phyloP scores from a whole-genome alignment of 129 eudicot genomes.

The Daucus carota region DNA sequence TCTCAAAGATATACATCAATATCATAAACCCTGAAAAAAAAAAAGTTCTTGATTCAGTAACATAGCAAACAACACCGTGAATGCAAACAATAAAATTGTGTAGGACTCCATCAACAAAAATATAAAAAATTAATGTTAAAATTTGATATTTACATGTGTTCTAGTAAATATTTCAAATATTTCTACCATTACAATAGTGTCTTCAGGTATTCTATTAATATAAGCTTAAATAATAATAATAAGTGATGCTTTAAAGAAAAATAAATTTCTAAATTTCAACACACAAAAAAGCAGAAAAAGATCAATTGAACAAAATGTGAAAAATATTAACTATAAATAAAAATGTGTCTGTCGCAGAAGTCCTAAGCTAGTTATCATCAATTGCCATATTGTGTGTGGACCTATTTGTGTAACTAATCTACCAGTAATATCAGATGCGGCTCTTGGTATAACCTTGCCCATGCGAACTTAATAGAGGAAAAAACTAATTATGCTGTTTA shows the following conservation, averaged over 20 bases:
- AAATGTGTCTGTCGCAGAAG: too few relatives aligned
- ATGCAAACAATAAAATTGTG: neutral
- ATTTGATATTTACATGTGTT: neutral
- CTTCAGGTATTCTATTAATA: too few relatives aligned
- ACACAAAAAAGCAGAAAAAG: too few relatives aligned
- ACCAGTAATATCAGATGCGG: neutral
- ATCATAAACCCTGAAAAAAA: conserved; percentile 72
- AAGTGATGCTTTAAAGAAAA: too few relatives aligned
- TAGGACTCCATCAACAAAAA: neutral
- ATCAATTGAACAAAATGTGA: too few relatives aligned
- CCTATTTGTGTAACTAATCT: neutral
- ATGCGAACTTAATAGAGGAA: neutral
- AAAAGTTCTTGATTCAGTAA: neutral
- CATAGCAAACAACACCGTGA: neutral
- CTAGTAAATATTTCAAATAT: too few relatives aligned
- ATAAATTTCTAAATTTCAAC: too few relatives aligned
- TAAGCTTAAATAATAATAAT: too few relatives aligned
- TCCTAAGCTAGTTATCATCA: neutral
- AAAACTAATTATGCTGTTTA: neutral
- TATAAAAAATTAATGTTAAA: too few relatives aligned
- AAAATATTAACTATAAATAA: too few relatives aligned
- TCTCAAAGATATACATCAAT: conserved; percentile 78
- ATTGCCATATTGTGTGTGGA: neutral
- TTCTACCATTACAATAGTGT: too few relatives aligned
- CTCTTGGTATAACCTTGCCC: neutral